Percentiles rank a stretch among this genome's conserved stretches.
These are phyloP conservation scores for Calamus simplicifolius DNA, from an alignment of 176 grass and related monocot species.

Conservation along the genomic window DNA sequence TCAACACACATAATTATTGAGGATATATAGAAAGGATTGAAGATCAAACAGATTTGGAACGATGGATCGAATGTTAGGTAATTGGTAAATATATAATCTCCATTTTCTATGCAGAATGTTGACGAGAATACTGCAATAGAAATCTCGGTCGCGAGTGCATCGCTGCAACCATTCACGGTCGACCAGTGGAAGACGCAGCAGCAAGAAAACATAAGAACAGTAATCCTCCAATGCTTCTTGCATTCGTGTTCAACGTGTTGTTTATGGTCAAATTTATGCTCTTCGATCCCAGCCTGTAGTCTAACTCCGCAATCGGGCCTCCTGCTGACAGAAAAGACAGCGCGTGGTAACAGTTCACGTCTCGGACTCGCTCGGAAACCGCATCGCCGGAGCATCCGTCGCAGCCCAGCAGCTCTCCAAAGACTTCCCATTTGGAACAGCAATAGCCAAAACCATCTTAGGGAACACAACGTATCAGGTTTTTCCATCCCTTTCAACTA, in stretches of 20 bases:
- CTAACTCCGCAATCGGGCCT: neutral
- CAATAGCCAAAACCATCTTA: constrained; percentile 82
- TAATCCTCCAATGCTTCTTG: constrained; percentile 1
- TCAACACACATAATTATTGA: too few species aligned
- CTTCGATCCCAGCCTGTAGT: neutral
- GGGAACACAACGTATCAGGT: constrained; percentile 74
- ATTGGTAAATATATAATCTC: too few species aligned
- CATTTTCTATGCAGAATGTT: constrained; percentile 29
- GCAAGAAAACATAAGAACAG: constrained; percentile 70
- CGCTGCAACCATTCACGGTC: constrained; percentile 65
- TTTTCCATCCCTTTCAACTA: too few species aligned
- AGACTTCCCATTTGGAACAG: constrained; percentile 85
- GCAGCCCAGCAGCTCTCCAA: constrained; percentile 57
- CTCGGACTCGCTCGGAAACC: constrained; percentile 51
- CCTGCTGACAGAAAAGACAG: constrained; percentile 53
- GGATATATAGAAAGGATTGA: too few species aligned
- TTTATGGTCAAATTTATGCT: neutral
- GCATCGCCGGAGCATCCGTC: constrained; percentile 54
- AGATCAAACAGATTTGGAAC: too few species aligned
- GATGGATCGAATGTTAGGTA: too few species aligned
- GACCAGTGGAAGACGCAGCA: constrained; percentile 84
- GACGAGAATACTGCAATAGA: constrained; percentile 57
- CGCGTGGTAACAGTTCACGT: constrained; percentile 66
- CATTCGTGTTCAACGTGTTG: neutral
- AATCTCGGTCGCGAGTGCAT: constrained; percentile 48